Evolutionary conservation across 2,329 filamentous ascomycete genomes (phyloP), one percentile per base, ranked within the genome.

Genomic region (Paramyrothecium sp.): DNA sequence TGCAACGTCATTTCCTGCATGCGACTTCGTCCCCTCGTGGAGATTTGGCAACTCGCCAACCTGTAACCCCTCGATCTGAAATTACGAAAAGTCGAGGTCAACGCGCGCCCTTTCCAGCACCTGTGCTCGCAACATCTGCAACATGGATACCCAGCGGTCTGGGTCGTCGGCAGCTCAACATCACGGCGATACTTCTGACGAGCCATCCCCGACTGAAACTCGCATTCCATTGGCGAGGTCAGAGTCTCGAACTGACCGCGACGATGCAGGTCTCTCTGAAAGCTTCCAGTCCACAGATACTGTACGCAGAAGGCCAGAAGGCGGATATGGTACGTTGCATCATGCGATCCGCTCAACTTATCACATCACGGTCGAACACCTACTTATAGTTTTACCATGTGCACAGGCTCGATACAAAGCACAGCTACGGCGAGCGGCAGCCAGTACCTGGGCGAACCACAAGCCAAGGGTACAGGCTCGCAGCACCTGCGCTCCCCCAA

Each of bases 251-350:
- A 61, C 72, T 49, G 65, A 65, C 55, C 73, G 69, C 56, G 65
- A 69, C 21, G 78, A 79, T 41, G 79, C 83, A 51, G 74, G 71
- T 22, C 67, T 79, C 51, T 75, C 81, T 4, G 83, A 85, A 63
- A 84, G 78, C 69, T 80, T 79, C 64, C 83, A 85, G 66, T 84
- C 84, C 20, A 81, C 80, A 21, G 85, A 87, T 56, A 87, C 85
- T 17, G 75, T 86, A 63, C 80, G 86, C 62, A 79, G 82, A 63
- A 79, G 82, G 62, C 77, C 81, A 56, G 85, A 88, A 62, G 73
- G 72, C 34, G 69, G 68, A 21, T 87, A 87, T 73, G 85, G 85
- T 88, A 74, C 55, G 70, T 64, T 57, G 20, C 52, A 47, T 60
- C 56, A 22, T 56, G 19, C 12, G 1, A 13, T 23, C 33, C 16